These are phyloP conservation scores for Paramyrothecium roridum DNA, from an alignment of 2,329 filamentous ascomycete species.

Conservation along the genomic window DNA sequence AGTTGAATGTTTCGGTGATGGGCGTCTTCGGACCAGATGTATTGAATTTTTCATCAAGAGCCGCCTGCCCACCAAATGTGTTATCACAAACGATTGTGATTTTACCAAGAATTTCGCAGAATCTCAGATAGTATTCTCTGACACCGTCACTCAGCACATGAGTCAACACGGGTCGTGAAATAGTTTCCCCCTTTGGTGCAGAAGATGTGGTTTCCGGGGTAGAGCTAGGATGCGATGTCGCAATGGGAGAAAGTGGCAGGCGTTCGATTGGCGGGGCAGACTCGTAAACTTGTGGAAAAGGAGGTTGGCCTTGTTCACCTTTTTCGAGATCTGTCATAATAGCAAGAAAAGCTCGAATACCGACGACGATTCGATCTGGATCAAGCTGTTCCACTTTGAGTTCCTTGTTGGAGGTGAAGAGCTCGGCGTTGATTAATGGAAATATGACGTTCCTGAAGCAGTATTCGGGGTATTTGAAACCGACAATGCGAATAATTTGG, in stretches of 20 bases:
- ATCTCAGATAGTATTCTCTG: conserved; percentile 82
- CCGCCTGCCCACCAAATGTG: conserved; percentile 93
- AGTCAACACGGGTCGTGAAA: conserved; percentile 63
- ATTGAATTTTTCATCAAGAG: conserved; percentile 91
- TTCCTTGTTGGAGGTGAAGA: conserved; percentile 74
- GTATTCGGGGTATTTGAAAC: conserved; percentile 88
- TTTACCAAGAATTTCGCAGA: conserved; percentile 92
- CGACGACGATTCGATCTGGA: conserved; percentile 95
- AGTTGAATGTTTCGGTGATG: conserved; percentile 90
- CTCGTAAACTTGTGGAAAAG: conserved; percentile 73
- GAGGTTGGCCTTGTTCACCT: conserved; percentile 70
- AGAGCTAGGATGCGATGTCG: conserved; percentile 27
- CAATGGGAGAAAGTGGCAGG: conserved; percentile 46
- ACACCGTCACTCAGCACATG: conserved; percentile 69
- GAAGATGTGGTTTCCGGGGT: conserved; percentile 16
- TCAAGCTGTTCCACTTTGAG: conserved; percentile 89
- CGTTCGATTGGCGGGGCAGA: conserved; percentile 37
- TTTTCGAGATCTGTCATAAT: conserved; percentile 93
- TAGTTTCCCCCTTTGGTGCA: conserved; percentile 53
- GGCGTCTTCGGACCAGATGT: conserved; percentile 88
- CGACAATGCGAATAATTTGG: conserved; percentile 90
- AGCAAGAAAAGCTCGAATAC: conserved; percentile 87
- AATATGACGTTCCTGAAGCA: conserved; percentile 94
- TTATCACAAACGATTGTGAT: conserved; percentile 97
- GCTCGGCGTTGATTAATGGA: conserved; percentile 86